A percentile compares a stretch with the other conserved stretches of the same genome.
Evolutionary conservation across 2,329 filamentous ascomycete genomes (phyloP).

Genomic region (Endocalyx cinctus): DNA sequence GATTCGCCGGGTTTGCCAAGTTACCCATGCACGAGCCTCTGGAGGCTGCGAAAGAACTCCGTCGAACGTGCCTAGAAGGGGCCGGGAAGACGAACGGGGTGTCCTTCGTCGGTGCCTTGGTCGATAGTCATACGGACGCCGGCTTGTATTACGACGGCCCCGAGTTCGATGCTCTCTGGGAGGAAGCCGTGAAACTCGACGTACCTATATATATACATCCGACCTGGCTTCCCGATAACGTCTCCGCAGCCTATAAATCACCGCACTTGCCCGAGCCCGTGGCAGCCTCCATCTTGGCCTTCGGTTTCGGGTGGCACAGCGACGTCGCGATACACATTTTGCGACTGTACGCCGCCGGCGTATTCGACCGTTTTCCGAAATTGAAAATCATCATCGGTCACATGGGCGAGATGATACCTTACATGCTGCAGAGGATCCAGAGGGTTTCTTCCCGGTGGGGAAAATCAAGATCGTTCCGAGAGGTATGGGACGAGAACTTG

Average conservation of each 20-base stretch:
- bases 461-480: constrained; percentile 31
- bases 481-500: constrained; percentile 51
- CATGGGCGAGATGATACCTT: constrained; percentile 44
- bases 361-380: constrained; percentile 29
- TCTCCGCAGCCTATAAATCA: constrained; percentile 26
- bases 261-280: constrained; percentile 28
- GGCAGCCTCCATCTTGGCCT: constrained; percentile 11
- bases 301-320: constrained; percentile 29
- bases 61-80: constrained; percentile 16
- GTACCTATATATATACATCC: constrained; percentile 49
- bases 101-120: constrained; percentile 27
- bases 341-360: constrained; percentile 13
- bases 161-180: constrained; percentile 22
- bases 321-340: constrained; percentile 30
- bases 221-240: constrained; percentile 25
- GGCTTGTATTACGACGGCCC: constrained; percentile 23
- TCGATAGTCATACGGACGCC: constrained; percentile 19
- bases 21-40: constrained; percentile 24
- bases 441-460: background rate
- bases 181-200: constrained; percentile 36
- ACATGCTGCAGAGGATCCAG: constrained; percentile 43
- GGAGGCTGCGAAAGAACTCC: constrained; percentile 21
- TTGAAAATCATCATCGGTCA: constrained; percentile 34
- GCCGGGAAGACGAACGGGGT: constrained; percentile 9
- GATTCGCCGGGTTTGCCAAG: constrained; percentile 22